Evolutionary conservation across 495 filamentous ascomycete genomes (phyloP), one percentile per base, ranked within the genome.

Genomic region (Penicillium soppii): DNA sequence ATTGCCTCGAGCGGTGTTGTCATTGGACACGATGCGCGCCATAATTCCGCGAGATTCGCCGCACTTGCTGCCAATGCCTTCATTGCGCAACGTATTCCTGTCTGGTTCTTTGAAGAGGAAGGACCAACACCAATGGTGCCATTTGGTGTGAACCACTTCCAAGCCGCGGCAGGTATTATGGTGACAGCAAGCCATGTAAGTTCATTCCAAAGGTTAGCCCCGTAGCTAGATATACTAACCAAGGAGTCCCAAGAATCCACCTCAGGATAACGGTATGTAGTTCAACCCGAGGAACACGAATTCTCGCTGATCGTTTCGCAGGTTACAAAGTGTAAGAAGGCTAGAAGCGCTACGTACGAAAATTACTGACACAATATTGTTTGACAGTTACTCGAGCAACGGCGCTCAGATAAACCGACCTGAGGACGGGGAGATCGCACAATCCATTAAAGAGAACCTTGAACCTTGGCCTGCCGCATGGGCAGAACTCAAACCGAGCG

Each of bases 381-480:
- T 35, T 41, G 21, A 19, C 35, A 76, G 73, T 20, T 88, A 87
- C 67, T 86, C 82, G 68, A 73, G 66, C 42, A 87, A 86, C 61
- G 86, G 83, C 12, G 86, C 83, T 52, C 86, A 89, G 62, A 87
- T 88, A 52, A 84, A 87, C 42, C 72, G 82, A 13, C 85, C 85
- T 2, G 71, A 82, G 54, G 86, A 89, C 53, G 68, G 59, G 19
- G 74, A 78, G 33, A 90, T 90, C 40, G 74, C 83, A 3, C 70
- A 68, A 15, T 76, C 77, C 2, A 90, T 90, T 37, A 68, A 75
- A 22, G 56, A 73, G 26, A 87, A 85, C 41, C 63, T 83, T 13
- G 73, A 74, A 32, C 84, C 85, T 16, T 75, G 71, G 72, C 47
- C 67, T 12, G 58, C 49, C 29, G 72, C 69, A 26, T 74, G 85